Evolutionary conservation across 2,329 filamentous ascomycete genomes (phyloP), one percentile per base, ranked within the genome.

Genomic region (Rutstroemia sydowiana): DNA sequence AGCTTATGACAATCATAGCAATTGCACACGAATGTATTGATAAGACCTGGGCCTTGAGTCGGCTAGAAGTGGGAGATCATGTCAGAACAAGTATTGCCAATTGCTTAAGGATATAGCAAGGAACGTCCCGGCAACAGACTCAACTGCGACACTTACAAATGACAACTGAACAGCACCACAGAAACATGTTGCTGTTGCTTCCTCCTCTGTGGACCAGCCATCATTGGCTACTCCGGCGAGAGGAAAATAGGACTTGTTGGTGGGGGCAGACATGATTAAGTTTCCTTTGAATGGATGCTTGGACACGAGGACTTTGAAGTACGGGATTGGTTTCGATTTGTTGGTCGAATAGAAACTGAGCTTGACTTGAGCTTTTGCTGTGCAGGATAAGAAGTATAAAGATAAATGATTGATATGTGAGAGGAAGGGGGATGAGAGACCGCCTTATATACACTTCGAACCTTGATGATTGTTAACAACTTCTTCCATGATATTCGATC

Each of bases 1-100:
- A 84, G 70, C 59, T 84, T 84, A 60, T 70, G 78, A 65, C 79
- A 84, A 66, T 84, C 79, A 31, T 67, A 63, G 63, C 80, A 84
- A 68, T 84, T 71, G 67, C 79, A 84, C 58, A 82, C 59, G 60
- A 82, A 82, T 5, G 69, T 73, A 54, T 68, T 65, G 16, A 76
- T 55, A 0, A 82, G 63, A 9, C 70, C 74, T 1, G 70, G 70
- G 1, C 65, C 70, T 54, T 73, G 57, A 16, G 67, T 73, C 1
- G 76, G 74, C 73, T 77, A 43, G 26, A 2, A 26, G 45, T 8
- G n/a, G n/a, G 48, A 48, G 36, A 34, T 26, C 14, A 16, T 26
- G 26, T 9, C 18, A 10, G 21, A 16, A 11, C 18, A 48, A 32
- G 16, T n/a, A n/a, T n/a, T n/a, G n/a, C n/a, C n/a, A n/a, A n/a